phyloP scores from a whole-genome alignment of 208 protist genomes.

The Leishmania lainsoni region DNA sequence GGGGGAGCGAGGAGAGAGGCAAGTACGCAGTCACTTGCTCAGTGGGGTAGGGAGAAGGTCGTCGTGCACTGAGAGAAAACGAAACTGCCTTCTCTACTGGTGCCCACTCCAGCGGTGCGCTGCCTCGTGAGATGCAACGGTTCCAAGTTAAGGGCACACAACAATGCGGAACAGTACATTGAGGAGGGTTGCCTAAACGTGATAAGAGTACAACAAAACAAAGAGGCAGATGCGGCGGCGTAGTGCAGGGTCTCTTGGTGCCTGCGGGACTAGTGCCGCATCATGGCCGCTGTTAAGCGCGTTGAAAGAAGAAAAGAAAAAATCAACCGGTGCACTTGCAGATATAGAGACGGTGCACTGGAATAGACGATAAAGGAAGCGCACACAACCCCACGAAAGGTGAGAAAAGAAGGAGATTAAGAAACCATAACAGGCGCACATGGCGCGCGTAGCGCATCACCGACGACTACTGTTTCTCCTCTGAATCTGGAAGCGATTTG shows the following conservation, averaged over 20 bases:
- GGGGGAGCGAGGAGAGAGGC: neutral
- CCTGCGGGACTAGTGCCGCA: neutral
- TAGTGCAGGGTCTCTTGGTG: slow-evolving; percentile 1
- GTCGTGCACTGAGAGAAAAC: neutral
- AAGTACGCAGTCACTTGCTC: neutral
- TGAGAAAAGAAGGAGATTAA: neutral
- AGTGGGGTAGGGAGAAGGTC: neutral
- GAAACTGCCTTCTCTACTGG: neutral
- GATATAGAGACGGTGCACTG: neutral
- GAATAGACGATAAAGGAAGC: neutral
- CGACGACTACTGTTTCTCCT: neutral
- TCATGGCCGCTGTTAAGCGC: neutral
- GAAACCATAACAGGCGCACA: neutral
- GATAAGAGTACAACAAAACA: neutral
- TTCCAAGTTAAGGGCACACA: neutral
- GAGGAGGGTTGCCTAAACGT: neutral
- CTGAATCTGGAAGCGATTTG: neutral
- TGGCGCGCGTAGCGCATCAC: neutral
- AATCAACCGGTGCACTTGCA: neutral
- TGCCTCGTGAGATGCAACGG: neutral
- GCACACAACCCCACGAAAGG: neutral
- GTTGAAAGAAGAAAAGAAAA: neutral
- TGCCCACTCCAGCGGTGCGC: neutral
- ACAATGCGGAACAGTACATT: neutral
- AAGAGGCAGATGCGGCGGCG: neutral